Percentiles rank a stretch among this genome's conserved stretches.
phyloP scores from a whole-genome alignment of 2,329 filamentous ascomycete species.

The Remersonia thermophila region DNA sequence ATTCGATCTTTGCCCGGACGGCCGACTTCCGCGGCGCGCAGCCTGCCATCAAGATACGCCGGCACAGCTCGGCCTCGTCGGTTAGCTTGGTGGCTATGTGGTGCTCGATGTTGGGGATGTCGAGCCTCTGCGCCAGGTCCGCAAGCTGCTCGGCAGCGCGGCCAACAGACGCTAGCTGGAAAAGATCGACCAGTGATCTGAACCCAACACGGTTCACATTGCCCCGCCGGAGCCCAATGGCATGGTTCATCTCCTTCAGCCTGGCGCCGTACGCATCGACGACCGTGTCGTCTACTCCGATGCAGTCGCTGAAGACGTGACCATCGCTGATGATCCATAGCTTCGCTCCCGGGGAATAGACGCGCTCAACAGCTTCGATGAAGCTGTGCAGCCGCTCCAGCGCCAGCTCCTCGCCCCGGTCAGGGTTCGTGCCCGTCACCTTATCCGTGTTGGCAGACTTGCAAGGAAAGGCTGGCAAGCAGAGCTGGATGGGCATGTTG shows the following conservation, averaged over 20 bases:
- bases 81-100: constrained; percentile 9
- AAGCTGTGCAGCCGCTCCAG: constrained; percentile 11
- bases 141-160: background rate
- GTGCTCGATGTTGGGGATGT: constrained; percentile 9
- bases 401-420: constrained; percentile 12
- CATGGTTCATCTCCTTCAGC: constrained; percentile 9
- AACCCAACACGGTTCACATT: constrained; percentile 7
- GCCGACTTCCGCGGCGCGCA: constrained; percentile 7
- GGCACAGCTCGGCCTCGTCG: constrained; percentile 11
- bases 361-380: constrained; percentile 6
- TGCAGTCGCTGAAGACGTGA: constrained; percentile 14
- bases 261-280: constrained; percentile 11
- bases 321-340: constrained; percentile 14
- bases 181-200: constrained; percentile 12
- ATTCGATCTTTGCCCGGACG: constrained; percentile 11
- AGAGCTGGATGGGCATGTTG: constrained; percentile 7
- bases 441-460: constrained; percentile 14
- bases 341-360: constrained; percentile 10
- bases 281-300: constrained; percentile 11
- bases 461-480: constrained; percentile 12
- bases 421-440: constrained; percentile 9
- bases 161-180: constrained; percentile 4
- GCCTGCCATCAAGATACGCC: constrained; percentile 10
- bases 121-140: constrained; percentile 3
- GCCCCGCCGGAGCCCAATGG: constrained; percentile 5